Conservation (phyloP, 129 eudicot species). For the carrot (Daucus carota) region DH1_v3.0 NC_030384.2:45473501-45474000, state of each 20-base stretch:
- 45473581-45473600: background rate
- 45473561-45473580: background rate
- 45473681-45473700: slow-evolving; percentile 61
- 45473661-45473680: slow-evolving; percentile 90
- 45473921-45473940: background rate
- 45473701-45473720: slow-evolving; percentile 77
- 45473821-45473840: slow-evolving; percentile 57
- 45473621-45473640: slow-evolving; percentile 42
- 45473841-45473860: slow-evolving; percentile 72
- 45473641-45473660: slow-evolving; percentile 63
- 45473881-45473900: slow-evolving; percentile 86
- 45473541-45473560: background rate
- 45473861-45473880: slow-evolving; percentile 95
- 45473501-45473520: slow-evolving; percentile 83
- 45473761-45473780: slow-evolving; percentile 83
- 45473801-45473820: slow-evolving; percentile 68
- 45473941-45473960: background rate
- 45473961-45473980: background rate
- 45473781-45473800: slow-evolving; percentile 80
- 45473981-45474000: no score
- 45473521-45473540: slow-evolving; percentile 1
- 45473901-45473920: slow-evolving; percentile 83
- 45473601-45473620: slow-evolving; percentile 4
- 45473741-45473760: slow-evolving; percentile 56
- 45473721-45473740: slow-evolving; percentile 65